Conservation (phyloP, 331 rosid genomes). For the Cydonia oblonga region DNA sequence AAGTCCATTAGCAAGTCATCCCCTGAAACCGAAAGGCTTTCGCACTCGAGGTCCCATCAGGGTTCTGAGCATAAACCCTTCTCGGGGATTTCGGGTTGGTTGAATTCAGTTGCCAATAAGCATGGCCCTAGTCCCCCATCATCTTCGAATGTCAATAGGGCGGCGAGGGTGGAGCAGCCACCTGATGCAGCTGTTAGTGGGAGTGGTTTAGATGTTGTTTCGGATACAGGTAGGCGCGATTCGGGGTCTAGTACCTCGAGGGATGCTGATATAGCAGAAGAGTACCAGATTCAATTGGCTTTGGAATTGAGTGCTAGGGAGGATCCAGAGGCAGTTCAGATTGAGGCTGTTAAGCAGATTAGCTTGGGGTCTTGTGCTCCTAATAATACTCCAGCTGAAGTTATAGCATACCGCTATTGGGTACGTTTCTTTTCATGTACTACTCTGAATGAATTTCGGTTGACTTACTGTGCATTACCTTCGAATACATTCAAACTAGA, state of each 20-base stretch:
- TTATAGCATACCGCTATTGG: constrained; percentile 88
- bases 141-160: constrained; percentile 34
- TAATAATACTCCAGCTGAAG: constrained; percentile 81
- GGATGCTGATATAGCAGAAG: constrained; percentile 87
- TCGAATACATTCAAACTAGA: background rate
- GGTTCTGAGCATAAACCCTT: constrained; percentile 52
- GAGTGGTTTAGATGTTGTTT: constrained; percentile 45
- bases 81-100: constrained; percentile 65
- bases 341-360: constrained; percentile 95
- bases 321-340: constrained; percentile 98
- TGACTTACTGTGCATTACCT: background rate
- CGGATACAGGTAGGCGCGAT: constrained; percentile 45
- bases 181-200: constrained; percentile 37
- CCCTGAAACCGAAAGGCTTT: constrained; percentile 45
- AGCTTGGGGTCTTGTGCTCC: constrained; percentile 86
- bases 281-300: constrained; percentile 83
- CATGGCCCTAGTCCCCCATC: constrained; percentile 37
- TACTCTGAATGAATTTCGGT: constrained; percentile 1
- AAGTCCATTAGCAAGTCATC: constrained; percentile 44
- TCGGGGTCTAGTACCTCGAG: constrained; percentile 53
- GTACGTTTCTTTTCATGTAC: constrained; percentile 41
- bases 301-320: constrained; percentile 92
- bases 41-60: constrained; percentile 28
- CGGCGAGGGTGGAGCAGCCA: constrained; percentile 33
- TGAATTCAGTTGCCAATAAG: constrained; percentile 59